Evolutionary conservation across 495 filamentous ascomycete genomes (phyloP), one percentile per base, ranked within the genome.

Genomic region (Amorphotheca resinae): DNA sequence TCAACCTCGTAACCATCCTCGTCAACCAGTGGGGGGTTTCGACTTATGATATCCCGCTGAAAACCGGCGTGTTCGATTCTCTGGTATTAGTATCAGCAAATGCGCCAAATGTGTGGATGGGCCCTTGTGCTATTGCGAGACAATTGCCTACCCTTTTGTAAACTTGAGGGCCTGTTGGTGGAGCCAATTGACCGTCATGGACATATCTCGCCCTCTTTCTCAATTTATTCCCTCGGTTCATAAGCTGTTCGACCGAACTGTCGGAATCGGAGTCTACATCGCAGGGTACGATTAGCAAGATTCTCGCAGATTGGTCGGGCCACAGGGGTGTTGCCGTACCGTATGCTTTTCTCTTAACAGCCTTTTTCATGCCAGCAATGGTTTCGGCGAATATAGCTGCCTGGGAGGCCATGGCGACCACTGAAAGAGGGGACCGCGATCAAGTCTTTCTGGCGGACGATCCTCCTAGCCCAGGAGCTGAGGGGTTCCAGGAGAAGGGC

Each of bases 191-290:
- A 31, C 85, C 85, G 55, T 84, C 74, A 42, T 79, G 80, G 33
- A 93, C 76, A 61, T 82, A 84, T 58, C 76, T 72, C 32, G 87
- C 79, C 55, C 83, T 83, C 53, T 73, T 81, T 62, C 84, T 84
- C 45, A 96, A 72, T 59, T 94, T 99, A 59, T 94, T 84, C 35
- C 84, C 87, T 54, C 89, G 84, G 61, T 95, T 96, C 6, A 83
- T 87, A 40, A 76, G 76, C 56, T 78, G 73, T 32, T 76, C 72
- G 54, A 91, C 84, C 33, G 79, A 74, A 49, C 85, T 82, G 60
- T 95, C 91, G 16, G 85, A 85, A 54, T 89, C 87, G 33, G 84
- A 84, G 37, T 82, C 87, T 94, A 56, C 22, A 47, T 30, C n/a
- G 12, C 32, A 36, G 26, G 22, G 4, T 2, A 45, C 17, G 22